Conservation (phyloP, 1,284 basidiomycete species). For the Boletellus deceptivus region DNA sequence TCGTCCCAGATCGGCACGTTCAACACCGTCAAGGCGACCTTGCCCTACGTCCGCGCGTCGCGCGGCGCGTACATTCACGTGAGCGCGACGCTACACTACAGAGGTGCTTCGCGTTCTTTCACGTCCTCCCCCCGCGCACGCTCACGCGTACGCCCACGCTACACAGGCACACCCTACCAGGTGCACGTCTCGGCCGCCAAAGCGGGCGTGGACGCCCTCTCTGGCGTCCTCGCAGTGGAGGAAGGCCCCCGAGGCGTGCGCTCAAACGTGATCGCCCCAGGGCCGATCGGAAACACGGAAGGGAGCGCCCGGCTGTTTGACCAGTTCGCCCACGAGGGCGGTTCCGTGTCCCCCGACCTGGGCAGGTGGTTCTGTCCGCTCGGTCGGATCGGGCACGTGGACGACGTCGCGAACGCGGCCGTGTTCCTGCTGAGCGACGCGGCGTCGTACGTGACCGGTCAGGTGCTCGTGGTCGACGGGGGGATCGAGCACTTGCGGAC, state of each 20-base stretch:
- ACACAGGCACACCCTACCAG: conserved; percentile 79
- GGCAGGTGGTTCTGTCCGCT: conserved; percentile 42
- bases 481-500: conserved; percentile 56
- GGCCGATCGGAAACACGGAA: conserved; percentile 82
- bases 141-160: too few species aligned
- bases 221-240: conserved; percentile 84
- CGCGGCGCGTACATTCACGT: conserved; percentile 90
- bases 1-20: conserved; percentile 76
- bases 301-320: conserved; percentile 68
- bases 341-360: too few species aligned
- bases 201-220: conserved; percentile 89
- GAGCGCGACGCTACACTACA: conserved; percentile 88
- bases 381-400: conserved; percentile 63
- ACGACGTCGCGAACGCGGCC: conserved; percentile 79
- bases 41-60: conserved; percentile 66
- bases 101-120: conserved; percentile 45
- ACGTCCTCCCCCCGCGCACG: not conserved
- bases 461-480: conserved; percentile 68
- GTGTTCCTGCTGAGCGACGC: conserved; percentile 91
- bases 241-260: conserved; percentile 94
- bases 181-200: conserved; percentile 94
- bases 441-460: conserved; percentile 79
- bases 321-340: conserved; percentile 23
- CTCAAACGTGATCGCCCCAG: conserved; percentile 90
- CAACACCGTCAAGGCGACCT: conserved; percentile 91